Evolutionary conservation across 2,329 filamentous ascomycete species (phyloP).

Genomic region (Amphichorda felina): DNA sequence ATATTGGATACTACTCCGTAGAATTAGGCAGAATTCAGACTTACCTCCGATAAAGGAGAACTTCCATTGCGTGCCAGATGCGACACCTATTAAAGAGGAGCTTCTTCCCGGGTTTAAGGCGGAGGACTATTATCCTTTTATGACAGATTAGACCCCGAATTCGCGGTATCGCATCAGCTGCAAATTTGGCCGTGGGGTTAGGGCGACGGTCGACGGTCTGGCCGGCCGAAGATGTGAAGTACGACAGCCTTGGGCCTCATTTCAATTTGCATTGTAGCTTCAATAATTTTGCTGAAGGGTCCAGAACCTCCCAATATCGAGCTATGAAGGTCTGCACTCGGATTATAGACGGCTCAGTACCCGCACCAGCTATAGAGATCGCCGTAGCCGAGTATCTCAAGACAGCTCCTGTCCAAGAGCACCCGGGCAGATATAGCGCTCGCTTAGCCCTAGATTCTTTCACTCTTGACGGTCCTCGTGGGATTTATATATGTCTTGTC

Average conservation of each 20-base stretch:
- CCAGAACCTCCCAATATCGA: constrained; percentile 4
- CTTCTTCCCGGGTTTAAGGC: constrained; percentile 5
- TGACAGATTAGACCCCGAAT: constrained; percentile 1
- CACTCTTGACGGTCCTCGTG: constrained; percentile 3
- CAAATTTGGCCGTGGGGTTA: constrained; percentile 6
- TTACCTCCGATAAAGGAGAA: constrained; percentile 3
- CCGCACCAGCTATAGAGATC: constrained; percentile 3
- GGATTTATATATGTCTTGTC: constrained; percentile 3
- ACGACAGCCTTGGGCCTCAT: background rate
- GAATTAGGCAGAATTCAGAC: too few relatives aligned
- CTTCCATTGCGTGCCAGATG: constrained; percentile 2
- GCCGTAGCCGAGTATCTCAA: constrained; percentile 4
- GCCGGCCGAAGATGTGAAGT: constrained; percentile 5
- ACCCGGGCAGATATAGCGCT: constrained; percentile 1
- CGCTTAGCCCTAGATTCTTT: constrained; percentile 3
- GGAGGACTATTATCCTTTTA: constrained; percentile 5
- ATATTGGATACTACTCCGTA: too few relatives aligned
- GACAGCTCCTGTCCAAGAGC: constrained; percentile 3
- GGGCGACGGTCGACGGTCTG: constrained; percentile 7
- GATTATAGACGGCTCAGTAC: constrained; percentile 2
- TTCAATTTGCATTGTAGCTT: background rate
- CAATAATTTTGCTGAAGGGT: background rate
- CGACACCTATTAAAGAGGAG: constrained; percentile 6
- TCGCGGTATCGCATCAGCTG: constrained; percentile 5
- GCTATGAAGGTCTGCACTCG: constrained; percentile 5